Evolutionary conservation across 2,329 filamentous ascomycete genomes (phyloP), one percentile per base, ranked within the genome.

Genomic region (Penicillium sp.): DNA sequence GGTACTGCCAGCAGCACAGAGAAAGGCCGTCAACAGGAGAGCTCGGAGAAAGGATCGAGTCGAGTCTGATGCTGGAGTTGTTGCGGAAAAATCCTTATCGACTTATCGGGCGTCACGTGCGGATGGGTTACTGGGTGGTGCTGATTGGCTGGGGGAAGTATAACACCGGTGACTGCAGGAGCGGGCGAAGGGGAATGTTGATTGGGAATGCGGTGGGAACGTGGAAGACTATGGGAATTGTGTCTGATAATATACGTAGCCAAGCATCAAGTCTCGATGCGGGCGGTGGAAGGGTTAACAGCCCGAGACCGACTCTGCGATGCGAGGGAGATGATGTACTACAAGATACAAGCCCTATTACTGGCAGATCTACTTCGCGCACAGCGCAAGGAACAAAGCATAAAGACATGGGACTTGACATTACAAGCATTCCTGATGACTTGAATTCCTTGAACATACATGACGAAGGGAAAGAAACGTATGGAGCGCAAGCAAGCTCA

Each of bases 1-100:
- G n/a, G 36, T 38, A 52, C 49, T 39, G 49, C 49, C 49, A 36
- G 49, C 49, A 63, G 45, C 41, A 49, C 33, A 38, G 35, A 31
- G 20, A 41, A 7, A 8, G 25, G 4, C 14, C 9, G 16, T 4
- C 5, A n/a, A 7, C 20, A 15, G 25, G 13, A 26, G 9, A 31
- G 10, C 8, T 33, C 20, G 19, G n/a, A n/a, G n/a, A n/a, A n/a
- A 27, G 21, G 16, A 17, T 13, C 15, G 31, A 23, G n/a, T 14
- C n/a, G 19, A 18, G 25, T 34, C 25, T 17, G 21, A 4, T 27
- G 21, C 9, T 36, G 32, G 9, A 13, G 20, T 38, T 29, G 17
- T 15, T 31, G 10, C 16, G 39, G 42, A 45, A 45, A 45, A 45
- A 33, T 45, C 42, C 42, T 45, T 45, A 45, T 45, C 42, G 42